Evolutionary conservation across 345 rosid genomes (phyloP).

Genomic region (Bruguiera sexangula): DNA sequence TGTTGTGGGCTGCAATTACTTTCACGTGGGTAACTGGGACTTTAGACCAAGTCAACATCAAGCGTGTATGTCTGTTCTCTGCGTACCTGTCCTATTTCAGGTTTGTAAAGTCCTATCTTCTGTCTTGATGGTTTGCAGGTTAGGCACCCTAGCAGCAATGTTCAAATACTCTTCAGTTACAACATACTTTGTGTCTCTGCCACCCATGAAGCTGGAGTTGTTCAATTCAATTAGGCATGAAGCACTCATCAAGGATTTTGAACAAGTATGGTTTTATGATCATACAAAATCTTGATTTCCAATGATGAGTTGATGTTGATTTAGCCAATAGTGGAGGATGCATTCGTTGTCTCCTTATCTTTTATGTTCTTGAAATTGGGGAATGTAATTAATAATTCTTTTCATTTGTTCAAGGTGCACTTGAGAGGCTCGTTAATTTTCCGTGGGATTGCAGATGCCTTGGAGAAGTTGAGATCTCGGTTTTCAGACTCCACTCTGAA

Average conservation of each 20-base stretch:
- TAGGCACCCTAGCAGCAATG: slow-evolving; percentile 85
- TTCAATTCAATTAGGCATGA: slow-evolving; percentile 48
- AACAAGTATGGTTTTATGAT: slow-evolving; percentile 40
- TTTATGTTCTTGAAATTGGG: background rate
- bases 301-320: slow-evolving; percentile 8
- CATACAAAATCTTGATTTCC: slow-evolving; percentile 3
- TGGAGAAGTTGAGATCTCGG: slow-evolving; percentile 48
- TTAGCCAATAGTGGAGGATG: slow-evolving; percentile 2
- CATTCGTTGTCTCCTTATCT: background rate
- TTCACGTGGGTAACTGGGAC: background rate
- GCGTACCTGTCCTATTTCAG: background rate
- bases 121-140: slow-evolving; percentile 42
- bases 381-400: slow-evolving; percentile 11
- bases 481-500: slow-evolving; percentile 43
- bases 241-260: slow-evolving; percentile 53
- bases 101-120: background rate
- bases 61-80: background rate
- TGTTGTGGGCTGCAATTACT: background rate
- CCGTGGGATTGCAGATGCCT: slow-evolving; percentile 44
- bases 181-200: slow-evolving; percentile 66
- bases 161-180: slow-evolving; percentile 75
- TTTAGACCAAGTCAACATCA: background rate
- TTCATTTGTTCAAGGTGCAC: slow-evolving; percentile 46
- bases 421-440: slow-evolving; percentile 58
- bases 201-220: slow-evolving; percentile 64